These are phyloP conservation scores for Microbotryum violaceum DNA, from an alignment of 1,284 basidiomycete species.

Conservation along the genomic window DNA sequence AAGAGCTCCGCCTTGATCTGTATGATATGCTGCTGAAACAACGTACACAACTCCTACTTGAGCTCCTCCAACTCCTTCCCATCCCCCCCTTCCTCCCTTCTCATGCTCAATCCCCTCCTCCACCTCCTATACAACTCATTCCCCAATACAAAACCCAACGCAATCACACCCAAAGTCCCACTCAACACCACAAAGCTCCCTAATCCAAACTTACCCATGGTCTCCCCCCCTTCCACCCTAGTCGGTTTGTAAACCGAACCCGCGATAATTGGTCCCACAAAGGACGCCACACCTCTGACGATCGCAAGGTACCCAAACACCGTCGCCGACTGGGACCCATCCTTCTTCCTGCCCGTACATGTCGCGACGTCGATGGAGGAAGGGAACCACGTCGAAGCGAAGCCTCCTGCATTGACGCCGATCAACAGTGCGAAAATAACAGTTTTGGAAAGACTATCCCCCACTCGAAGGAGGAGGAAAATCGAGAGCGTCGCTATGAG, in stretches of 20 bases:
- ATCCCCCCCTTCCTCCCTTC: too few species aligned
- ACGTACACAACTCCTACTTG: too few species aligned
- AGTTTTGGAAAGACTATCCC: not conserved
- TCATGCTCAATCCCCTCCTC: not conserved
- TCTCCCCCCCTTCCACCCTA: not conserved
- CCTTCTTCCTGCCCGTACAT: not conserved
- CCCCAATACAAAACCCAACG: not conserved
- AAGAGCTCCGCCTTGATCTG: too few species aligned
- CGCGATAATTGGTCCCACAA: not conserved
- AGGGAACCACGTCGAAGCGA: constrained; percentile 3
- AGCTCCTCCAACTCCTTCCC: too few species aligned
- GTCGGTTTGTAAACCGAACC: not conserved
- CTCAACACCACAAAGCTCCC: not conserved
- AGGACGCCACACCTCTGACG: constrained; percentile 1
- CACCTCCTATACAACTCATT: not conserved
- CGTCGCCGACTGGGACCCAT: not conserved
- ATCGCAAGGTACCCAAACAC: constrained; percentile 2
- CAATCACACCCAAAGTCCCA: not conserved
- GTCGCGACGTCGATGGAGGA: not conserved
- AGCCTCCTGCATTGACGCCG: not conserved
- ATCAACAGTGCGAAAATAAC: not conserved
- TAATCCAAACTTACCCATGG: not conserved
- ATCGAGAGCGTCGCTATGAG: not conserved
- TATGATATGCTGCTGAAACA: too few species aligned
- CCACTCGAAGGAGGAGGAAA: constrained; percentile 1